These are phyloP conservation scores for Sporothrix dimorphospora DNA, from an alignment of 2,329 filamentous ascomycete species.

Conservation along the genomic window DNA sequence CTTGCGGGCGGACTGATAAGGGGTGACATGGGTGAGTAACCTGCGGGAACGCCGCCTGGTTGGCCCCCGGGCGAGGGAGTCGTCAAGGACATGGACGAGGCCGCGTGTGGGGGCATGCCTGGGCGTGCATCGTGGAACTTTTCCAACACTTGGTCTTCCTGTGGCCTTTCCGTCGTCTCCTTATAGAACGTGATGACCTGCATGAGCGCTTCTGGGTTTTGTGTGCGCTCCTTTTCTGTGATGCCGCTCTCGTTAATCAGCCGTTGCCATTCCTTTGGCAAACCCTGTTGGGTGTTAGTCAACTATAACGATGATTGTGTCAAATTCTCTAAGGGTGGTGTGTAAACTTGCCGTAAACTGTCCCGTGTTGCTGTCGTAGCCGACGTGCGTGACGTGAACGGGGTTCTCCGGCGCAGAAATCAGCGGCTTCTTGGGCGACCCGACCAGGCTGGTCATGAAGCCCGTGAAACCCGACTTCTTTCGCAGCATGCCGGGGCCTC, in stretches of 20 bases:
- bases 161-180: conserved; percentile 79
- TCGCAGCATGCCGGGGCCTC: conserved; percentile 61
- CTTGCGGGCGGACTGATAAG: conserved; percentile 79
- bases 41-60: conserved; percentile 54
- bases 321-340: not conserved
- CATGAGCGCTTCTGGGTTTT: conserved; percentile 93
- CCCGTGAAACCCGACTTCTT: conserved; percentile 90
- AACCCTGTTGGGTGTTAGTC: conserved; percentile 60
- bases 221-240: conserved; percentile 90
- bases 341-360: conserved; percentile 80
- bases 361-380: conserved; percentile 93
- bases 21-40: conserved; percentile 61
- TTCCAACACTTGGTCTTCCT: conserved; percentile 88
- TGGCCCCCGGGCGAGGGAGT: conserved; percentile 37
- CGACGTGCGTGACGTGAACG: conserved; percentile 96
- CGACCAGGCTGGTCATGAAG: conserved; percentile 81
- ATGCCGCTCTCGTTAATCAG: conserved; percentile 95
- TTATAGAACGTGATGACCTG: conserved; percentile 98
- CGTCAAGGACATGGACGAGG: conserved; percentile 49
- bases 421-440: conserved; percentile 84
- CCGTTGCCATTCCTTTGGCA: conserved; percentile 97
- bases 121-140: conserved; percentile 90
- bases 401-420: conserved; percentile 99
- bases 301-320: not conserved
- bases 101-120: conserved; percentile 47